Base-by-base conservation (phyloP, 345 rosid species). In the Camelina hispida region DNA sequence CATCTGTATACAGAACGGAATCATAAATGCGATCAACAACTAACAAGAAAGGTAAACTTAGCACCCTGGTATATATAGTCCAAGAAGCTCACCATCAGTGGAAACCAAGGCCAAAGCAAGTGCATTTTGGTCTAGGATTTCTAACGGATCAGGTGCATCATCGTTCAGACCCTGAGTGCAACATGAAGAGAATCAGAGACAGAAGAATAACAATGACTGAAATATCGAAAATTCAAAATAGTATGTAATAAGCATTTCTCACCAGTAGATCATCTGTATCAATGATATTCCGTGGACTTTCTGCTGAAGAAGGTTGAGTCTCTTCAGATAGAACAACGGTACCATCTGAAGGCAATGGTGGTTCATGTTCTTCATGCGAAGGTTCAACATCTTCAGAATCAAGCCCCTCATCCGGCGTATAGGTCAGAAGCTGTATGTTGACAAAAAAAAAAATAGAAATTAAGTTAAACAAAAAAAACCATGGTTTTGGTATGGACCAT, bases 261-360 rank as follows among this genome's bases (percentile, higher is more conserved):
- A 96, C 99, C 97, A 96, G 78, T 68, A 96, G 76, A 81, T 96
- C 99, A 82, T 87, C 96, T 8, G 91, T 80, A 66, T 88, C 91
- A 61, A 73, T 51, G 54, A 72, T 78, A 83, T 83, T 86, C 72
- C 83, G 93, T 76, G 88, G 83, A 62, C 91, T 80, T 50, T 77
- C 75, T 56, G 23, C 77, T 18, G 84, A 72, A 55, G 87, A 62
- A 62, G 85, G 71, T 61, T 78, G 76, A 43, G 65, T 74, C 79
- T 85, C 97, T 40, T 70, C 86, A 67, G 62, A 77, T 67, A 85
- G 68, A 62, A 77, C 73, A 72, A 78, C 78, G 76, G 73, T 76
- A 76, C 46, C 79, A 65, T 80, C 90, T 11, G 80, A 56, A 77
- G 87, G 86, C 16, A 78, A 79, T 37, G 84, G 75, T 50, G 78